Evolutionary conservation across 1,139 yeast genomes (phyloP).

Genomic region (Candida albicans): DNA sequence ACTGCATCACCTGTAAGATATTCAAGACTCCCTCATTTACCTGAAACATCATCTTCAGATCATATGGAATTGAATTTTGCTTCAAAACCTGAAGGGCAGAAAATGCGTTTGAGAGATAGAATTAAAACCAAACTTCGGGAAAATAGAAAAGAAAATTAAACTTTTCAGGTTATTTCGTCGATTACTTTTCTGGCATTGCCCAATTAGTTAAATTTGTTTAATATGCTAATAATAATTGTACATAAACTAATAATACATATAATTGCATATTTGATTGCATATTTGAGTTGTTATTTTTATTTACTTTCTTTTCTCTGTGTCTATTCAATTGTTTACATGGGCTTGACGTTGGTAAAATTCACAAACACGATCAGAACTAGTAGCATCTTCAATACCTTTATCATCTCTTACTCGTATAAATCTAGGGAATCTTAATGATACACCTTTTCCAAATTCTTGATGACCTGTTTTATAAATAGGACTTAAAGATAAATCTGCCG

Average conservation of each 20-base stretch:
- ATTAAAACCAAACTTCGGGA: slow-evolving; percentile 39
- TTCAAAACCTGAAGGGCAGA: background rate
- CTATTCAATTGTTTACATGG: slow-evolving; percentile 19
- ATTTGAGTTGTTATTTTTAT: background rate
- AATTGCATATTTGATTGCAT: background rate
- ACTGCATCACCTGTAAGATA: slow-evolving; percentile 8
- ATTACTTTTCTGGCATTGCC: background rate
- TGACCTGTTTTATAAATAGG: slow-evolving; percentile 92
- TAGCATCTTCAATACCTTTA: slow-evolving; percentile 84
- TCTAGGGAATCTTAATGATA: slow-evolving; percentile 89
- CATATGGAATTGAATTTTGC: slow-evolving; percentile 41
- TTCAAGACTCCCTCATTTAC: slow-evolving; percentile 14
- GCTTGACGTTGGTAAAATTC: slow-evolving; percentile 86
- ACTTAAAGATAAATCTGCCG: slow-evolving; percentile 90
- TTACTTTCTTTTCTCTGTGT: background rate
- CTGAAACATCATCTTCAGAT: slow-evolving; percentile 26
- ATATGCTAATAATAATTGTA: slow-evolving; percentile 3
- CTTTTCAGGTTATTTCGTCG: background rate
- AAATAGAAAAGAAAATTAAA: slow-evolving; percentile 23
- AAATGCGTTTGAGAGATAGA: slow-evolving; percentile 29
- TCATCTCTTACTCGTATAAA: slow-evolving; percentile 85
- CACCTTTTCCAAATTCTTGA: slow-evolving; percentile 77
- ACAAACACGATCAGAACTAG: slow-evolving; percentile 84
- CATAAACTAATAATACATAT: background rate
- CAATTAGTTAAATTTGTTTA: slow-evolving; percentile 3